Conservation (phyloP, 2,329 filamentous ascomycete genomes). For the Fusarium devonianum region DNA sequence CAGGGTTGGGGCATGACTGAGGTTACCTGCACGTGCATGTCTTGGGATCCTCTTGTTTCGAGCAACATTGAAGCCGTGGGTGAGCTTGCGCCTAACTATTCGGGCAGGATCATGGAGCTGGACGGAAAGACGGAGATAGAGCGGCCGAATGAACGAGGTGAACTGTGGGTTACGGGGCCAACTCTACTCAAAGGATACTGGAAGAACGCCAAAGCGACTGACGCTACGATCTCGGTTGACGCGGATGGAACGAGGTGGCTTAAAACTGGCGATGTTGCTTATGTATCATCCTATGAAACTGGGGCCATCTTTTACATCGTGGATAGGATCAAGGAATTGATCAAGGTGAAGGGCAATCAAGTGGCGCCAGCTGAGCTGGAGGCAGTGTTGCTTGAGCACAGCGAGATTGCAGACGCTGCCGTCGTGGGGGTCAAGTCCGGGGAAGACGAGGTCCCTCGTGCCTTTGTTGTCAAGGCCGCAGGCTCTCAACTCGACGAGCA, state of each 20-base stretch:
- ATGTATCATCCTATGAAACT: conserved; percentile 63
- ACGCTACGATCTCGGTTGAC: conserved; percentile 59
- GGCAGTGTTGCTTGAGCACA: conserved; percentile 73
- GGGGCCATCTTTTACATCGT: conserved; percentile 66
- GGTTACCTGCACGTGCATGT: conserved; percentile 72
- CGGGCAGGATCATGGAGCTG: conserved; percentile 70
- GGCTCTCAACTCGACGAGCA: conserved; percentile 53
- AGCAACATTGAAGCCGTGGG: conserved; percentile 27
- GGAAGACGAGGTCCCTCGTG: conserved; percentile 66
- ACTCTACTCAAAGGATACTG: conserved; percentile 81
- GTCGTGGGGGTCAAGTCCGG: conserved; percentile 56
- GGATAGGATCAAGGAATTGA: conserved; percentile 72
- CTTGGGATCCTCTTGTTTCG: conserved; percentile 69
- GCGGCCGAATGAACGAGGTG: conserved; percentile 63
- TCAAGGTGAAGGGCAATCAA: conserved; percentile 74
- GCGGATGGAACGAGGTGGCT: conserved; percentile 67
- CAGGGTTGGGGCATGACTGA: conserved; percentile 94
- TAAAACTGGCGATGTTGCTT: conserved; percentile 77
- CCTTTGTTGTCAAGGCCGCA: conserved; percentile 62
- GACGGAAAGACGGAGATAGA: conserved; percentile 57
- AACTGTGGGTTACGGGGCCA: conserved; percentile 76
- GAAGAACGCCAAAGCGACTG: conserved; percentile 72
- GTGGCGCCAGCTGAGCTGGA: conserved; percentile 81
- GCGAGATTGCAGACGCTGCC: conserved; percentile 73
- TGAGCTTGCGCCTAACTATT: conserved; percentile 48